Evolutionary conservation across 306 rosid genomes (phyloP).

Genomic region (Boehmeria nivea): DNA sequence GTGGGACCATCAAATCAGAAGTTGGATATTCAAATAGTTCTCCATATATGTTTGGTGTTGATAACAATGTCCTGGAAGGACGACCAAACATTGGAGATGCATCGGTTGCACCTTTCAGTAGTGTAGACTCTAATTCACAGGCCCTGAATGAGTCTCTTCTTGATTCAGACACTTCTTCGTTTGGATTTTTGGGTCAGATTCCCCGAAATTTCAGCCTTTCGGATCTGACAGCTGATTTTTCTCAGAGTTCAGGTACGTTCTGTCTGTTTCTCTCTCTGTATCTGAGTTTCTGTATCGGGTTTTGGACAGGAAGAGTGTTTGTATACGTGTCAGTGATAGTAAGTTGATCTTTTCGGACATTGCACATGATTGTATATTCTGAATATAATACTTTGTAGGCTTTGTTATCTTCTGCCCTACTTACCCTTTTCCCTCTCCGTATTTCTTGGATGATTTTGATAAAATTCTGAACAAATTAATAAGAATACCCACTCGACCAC

Average conservation of each 20-base stretch:
- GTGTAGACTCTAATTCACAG: slow-evolving; percentile 51
- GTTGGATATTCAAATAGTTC: slow-evolving; percentile 63
- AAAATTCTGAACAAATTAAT: too few species aligned
- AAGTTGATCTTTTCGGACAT: too few species aligned
- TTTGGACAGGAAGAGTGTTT: too few species aligned
- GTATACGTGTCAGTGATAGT: too few species aligned
- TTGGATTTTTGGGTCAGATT: slow-evolving; percentile 70
- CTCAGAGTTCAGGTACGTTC: slow-evolving; percentile 66
- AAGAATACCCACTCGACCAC: too few species aligned
- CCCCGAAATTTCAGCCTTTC: slow-evolving; percentile 82
- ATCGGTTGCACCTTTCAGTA: slow-evolving; percentile 49
- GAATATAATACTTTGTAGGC: too few species aligned
- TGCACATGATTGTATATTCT: too few species aligned
- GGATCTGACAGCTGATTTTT: slow-evolving; percentile 71
- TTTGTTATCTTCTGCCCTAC: too few species aligned
- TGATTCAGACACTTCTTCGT: slow-evolving; percentile 52
- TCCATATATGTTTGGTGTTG: slow-evolving; percentile 53
- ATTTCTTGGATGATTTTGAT: too few species aligned
- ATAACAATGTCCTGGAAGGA: slow-evolving; percentile 51
- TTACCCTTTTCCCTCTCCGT: too few species aligned
- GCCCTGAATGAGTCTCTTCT: slow-evolving; percentile 49
- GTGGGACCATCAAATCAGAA: slow-evolving; percentile 61
- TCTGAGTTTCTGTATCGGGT: too few species aligned
- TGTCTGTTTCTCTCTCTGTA: too few species aligned
- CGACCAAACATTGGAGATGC: slow-evolving; percentile 61